Evolutionary conservation across 257 asterid genomes (phyloP).

Genomic region (Nicotiana benthamiana): DNA sequence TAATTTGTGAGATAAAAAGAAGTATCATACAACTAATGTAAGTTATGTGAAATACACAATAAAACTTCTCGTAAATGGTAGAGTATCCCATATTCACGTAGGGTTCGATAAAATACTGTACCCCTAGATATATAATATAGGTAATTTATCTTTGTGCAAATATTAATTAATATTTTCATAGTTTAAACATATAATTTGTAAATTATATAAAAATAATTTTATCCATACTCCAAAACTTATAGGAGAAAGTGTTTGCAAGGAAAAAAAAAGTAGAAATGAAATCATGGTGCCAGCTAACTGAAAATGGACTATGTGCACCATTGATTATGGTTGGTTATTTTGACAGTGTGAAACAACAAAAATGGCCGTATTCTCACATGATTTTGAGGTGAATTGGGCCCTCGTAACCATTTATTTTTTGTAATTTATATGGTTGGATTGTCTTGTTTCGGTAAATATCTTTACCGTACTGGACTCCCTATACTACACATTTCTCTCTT

Average conservation of each 20-base stretch:
- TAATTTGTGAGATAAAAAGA: no score
- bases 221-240: no score
- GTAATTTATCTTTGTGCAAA: rapidly evolving
- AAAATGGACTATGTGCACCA: conserved; percentile 1
- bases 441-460: not conserved
- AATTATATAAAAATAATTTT: no score
- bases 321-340: not conserved
- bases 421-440: not conserved
- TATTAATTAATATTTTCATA: no score
- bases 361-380: conserved; percentile 1
- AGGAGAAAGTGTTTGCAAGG: not conserved
- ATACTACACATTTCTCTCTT: not conserved
- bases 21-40: no score
- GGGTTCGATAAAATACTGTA: no score
- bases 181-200: rapidly evolving
- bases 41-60: no score
- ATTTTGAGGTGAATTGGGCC: conserved; percentile 1
- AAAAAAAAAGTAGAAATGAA: not conserved
- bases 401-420: not conserved
- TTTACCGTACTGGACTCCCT: not conserved
- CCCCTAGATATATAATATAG: no score
- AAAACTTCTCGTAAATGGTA: no score
- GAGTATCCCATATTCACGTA: no score
- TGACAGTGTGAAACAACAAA: conserved; percentile 1
- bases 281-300: conserved; percentile 3